Evolutionary conservation across 2,329 filamentous ascomycete species (phyloP), one percentile per base, ranked within the genome.

Genomic region (Aspergillus persii): DNA sequence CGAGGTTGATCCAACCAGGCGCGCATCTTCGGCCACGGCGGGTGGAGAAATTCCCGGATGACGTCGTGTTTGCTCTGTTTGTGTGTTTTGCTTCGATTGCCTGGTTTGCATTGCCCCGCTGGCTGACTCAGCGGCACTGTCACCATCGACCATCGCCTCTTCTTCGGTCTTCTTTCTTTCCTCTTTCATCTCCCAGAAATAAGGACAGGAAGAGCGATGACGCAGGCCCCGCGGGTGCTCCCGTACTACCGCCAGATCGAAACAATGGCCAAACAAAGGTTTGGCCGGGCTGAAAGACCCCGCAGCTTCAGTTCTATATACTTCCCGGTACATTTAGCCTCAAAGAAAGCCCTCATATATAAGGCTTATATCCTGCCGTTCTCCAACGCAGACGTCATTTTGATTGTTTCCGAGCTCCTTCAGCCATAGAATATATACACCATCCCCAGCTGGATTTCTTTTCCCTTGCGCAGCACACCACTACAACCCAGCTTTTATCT

Each of bases 11-110:
- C 57, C 53, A 59, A 52, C 47, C 58, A 53, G 47, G 33, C 8
- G 50, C 44, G 50, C 36, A 50, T 8, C 11, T 8, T 56, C 41
- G n/a, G 41, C 47, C 54, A 55, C 46, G 15, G 29, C 44, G 29
- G 54, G 54, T 56, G 54, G 54, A 56, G 54, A 51, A 47, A 54
- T 26, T 27, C 27, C 23, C 51, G 46, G 46, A 51, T 61, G 62
- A 65, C 63, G 60, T 58, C 18, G 9, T 50, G 56, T 62, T 64
- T 66, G 61, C 59, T 59, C 64, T 39, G 59, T 63, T 66, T 63
- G 62, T 39, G 4, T 11, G 15, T 50, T 15, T 54, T 53, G 46
- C 26, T 9, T 23, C 8, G 29, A 61, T 64, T 66, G 61, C 49
- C 50, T 1, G 18, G 18, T 23, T 23, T 23, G 18, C 18, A 23